A percentile compares a stretch with the other conserved stretches of the same genome.
Conservation (phyloP, 2,329 filamentous ascomycete genomes). For the Phialocephala subalpina region DNA sequence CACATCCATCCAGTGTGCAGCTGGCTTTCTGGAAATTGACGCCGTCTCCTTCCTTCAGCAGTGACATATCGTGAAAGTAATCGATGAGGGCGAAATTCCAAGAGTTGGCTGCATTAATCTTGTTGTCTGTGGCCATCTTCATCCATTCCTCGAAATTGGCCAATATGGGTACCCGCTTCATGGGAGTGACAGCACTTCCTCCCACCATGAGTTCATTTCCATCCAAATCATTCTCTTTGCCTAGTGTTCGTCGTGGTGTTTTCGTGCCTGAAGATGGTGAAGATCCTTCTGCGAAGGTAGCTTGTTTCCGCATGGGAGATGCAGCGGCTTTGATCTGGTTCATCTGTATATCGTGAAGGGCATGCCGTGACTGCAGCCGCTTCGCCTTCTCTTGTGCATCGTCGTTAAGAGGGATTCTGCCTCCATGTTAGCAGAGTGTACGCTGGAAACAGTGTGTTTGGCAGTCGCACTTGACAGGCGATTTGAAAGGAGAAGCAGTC, state of each 20-base stretch:
- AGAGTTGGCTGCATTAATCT: conserved; percentile 97
- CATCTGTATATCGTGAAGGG: conserved; percentile 88
- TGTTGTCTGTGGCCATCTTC: conserved; percentile 99
- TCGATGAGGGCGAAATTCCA: conserved; percentile 99
- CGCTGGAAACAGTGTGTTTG: background rate
- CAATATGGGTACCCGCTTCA: conserved; percentile 94
- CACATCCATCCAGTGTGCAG: conserved; percentile 95
- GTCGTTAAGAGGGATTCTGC: conserved; percentile 93
- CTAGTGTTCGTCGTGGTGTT: conserved; percentile 55
- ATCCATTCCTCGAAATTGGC: conserved; percentile 99
- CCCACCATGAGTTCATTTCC: conserved; percentile 71
- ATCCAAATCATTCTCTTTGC: conserved; percentile 54
- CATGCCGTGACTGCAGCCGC: conserved; percentile 86
- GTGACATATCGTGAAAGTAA: conserved; percentile 99
- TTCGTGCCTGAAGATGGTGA: conserved; percentile 64
- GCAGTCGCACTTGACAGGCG: conserved; percentile 44
- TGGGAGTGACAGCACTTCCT: conserved; percentile 84
- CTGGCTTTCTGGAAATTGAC: conserved; percentile 99
- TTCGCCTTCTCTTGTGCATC: conserved; percentile 91
- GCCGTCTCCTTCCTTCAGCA: conserved; percentile 93
- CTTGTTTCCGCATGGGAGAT: conserved; percentile 73
- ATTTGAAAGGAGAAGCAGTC: conserved; percentile 43
- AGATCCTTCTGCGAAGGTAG: conserved; percentile 64
- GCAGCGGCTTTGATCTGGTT: conserved; percentile 88
- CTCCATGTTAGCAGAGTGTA: conserved; percentile 8